These are phyloP conservation scores for Cicer arietinum DNA, from an alignment of 306 rosid species.

Conservation along the genomic window DNA sequence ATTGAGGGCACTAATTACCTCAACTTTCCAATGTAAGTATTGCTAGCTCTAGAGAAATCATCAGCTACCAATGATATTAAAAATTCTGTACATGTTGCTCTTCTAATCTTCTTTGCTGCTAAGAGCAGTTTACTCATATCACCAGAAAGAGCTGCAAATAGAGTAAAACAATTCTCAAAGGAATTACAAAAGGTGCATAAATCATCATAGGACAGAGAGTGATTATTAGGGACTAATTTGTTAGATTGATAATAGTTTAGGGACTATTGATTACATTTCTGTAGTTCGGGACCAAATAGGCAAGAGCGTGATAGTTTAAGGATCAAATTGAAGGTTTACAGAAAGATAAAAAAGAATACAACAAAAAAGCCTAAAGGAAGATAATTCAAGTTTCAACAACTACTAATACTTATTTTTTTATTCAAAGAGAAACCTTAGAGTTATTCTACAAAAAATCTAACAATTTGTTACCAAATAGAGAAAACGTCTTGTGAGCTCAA, in stretches of 20 bases:
- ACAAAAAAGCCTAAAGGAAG: constrained; percentile 20
- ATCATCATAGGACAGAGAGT: background rate
- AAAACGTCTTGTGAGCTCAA: constrained; percentile 23
- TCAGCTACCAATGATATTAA: constrained; percentile 69
- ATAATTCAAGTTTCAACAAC: constrained; percentile 17
- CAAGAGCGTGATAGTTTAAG: no score
- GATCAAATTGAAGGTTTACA: no score
- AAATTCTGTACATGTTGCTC: constrained; percentile 80
- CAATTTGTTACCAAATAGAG: background rate
- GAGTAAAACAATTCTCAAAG: constrained; percentile 12
- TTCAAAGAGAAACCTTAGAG: constrained; percentile 3
- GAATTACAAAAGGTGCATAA: background rate
- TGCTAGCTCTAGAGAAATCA: constrained; percentile 75
- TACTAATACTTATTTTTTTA: constrained; percentile 12
- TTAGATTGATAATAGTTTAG: background rate
- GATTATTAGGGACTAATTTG: background rate
- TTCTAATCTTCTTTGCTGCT: constrained; percentile 81
- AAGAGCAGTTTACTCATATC: constrained; percentile 79
- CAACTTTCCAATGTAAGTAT: constrained; percentile 72
- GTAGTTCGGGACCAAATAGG: no score
- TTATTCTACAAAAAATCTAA: background rate
- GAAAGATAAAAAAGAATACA: background rate
- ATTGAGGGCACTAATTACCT: constrained; percentile 53
- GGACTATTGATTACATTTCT: no score
- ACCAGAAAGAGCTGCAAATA: constrained; percentile 73